A percentile compares a stretch with the other conserved stretches of the same genome.
These are phyloP conservation scores for Arthroderma sp. DNA, from an alignment of 2,329 filamentous ascomycete species.

Conservation along the genomic window DNA sequence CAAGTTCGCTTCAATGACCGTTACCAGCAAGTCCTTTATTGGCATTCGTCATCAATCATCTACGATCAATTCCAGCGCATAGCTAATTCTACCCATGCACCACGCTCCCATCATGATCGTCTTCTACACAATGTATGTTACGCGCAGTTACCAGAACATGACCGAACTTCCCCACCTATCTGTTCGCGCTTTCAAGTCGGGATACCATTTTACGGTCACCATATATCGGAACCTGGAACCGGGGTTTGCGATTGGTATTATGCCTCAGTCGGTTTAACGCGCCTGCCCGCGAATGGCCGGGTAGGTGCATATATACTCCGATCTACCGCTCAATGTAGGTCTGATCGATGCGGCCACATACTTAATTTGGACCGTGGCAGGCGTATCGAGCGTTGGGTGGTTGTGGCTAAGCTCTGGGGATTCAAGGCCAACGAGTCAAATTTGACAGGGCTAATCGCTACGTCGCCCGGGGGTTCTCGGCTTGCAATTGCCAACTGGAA, in stretches of 20 bases:
- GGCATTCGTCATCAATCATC: slow-evolving; percentile 23
- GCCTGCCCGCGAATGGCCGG: neutral
- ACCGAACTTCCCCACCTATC: neutral
- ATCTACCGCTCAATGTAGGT: slow-evolving; percentile 22
- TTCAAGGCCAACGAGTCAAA: slow-evolving; percentile 23
- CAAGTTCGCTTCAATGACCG: slow-evolving; percentile 25
- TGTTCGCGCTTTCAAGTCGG: neutral
- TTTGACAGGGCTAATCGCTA: slow-evolving; percentile 28
- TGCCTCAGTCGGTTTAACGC: neutral
- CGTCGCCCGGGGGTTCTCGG: slow-evolving; percentile 22
- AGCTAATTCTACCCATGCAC: neutral
- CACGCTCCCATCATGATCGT: slow-evolving; percentile 12
- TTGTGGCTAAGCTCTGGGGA: slow-evolving; percentile 28
- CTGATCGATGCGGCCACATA: slow-evolving; percentile 23
- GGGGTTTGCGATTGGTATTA: neutral
- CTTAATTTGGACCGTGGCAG: slow-evolving; percentile 31
- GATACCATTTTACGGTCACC: neutral
- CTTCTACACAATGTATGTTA: slow-evolving; percentile 9
- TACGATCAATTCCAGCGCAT: slow-evolving; percentile 28
- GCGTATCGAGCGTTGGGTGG: slow-evolving; percentile 26
- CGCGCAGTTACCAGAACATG: neutral
- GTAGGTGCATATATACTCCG: slow-evolving; percentile 23
- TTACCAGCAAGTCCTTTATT: slow-evolving; percentile 27
- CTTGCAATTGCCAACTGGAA: slow-evolving; percentile 35
- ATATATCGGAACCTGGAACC: neutral